Base-by-base conservation (phyloP, 2,329 filamentous ascomycete genomes). In the Aspergillus ochraceus region DNA sequence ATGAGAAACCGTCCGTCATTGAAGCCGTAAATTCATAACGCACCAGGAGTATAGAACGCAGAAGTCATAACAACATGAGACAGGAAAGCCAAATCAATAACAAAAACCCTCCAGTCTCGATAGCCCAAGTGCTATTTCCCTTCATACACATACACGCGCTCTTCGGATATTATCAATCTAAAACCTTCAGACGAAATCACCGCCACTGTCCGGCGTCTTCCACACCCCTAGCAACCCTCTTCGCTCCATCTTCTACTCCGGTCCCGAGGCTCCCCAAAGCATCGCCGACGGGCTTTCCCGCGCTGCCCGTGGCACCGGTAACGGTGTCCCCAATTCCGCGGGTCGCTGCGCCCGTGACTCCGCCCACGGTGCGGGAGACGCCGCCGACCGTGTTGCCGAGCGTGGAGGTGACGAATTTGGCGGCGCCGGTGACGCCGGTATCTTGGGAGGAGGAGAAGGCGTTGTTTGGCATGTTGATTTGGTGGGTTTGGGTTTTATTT, bases 191-290 rank as follows among this genome's bases (percentile, higher is more conserved):
- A 14, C 32, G 32, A 36, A n/a, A 17, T 60, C 52, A 70, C 50
- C 61, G 71, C 83, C 84, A 86, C 69, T 86, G 73, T 3, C 85
- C 85, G 11, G 84, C 84, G 66, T 86, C 76, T 73, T 87, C 84
- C 6, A 84, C 80, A 0, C 84, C 84, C 72, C 83, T 80, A 14
- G 81, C 80, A 2, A 86, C 77, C 51, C 73, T 75, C 49, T 77
- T 75, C 42, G 79, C 71, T 1, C 83, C 86, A 49, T 78, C 76
- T 74, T 86, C 79, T 2, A 88, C 64, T 0, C 84, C 84, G 1
- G 78, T 81, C 6, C 83, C 83, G 8, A 85, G 68, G 64, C 79
- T 83, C 8, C 80, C 77, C 12, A 88, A 58, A 2, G 79, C 84
- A 65, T 88, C 82, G 8, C 85, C 85, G 1, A 88, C 68, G 1